Evolutionary conservation across 441 rosid genomes (phyloP).

Genomic region (Omphalea diandra): DNA sequence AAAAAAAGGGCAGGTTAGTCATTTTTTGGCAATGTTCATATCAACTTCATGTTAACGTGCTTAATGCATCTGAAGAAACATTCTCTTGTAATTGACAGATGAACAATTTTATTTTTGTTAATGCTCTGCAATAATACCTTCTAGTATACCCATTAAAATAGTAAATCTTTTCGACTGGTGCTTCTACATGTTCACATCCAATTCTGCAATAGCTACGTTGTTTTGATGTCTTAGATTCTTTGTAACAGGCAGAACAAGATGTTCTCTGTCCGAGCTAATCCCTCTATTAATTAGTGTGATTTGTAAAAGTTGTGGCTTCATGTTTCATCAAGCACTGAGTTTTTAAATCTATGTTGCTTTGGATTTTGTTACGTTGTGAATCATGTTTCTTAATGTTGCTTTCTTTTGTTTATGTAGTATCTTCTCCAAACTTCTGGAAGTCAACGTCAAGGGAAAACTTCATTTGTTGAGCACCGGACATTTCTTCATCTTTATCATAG

Average conservation of each 20-base stretch:
- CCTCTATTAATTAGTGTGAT: neutral
- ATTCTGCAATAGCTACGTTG: neutral
- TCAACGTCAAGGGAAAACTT: constrained; percentile 80
- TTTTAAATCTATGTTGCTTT: neutral
- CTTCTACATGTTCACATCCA: neutral
- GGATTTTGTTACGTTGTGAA: neutral
- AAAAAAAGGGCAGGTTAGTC: no score
- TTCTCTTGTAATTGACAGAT: neutral
- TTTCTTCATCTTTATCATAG: constrained; percentile 97
- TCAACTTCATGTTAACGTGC: neutral
- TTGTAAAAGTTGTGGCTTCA: neutral
- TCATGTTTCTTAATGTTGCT: constrained; percentile 8
- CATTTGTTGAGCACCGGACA: constrained; percentile 98
- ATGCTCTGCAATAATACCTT: neutral
- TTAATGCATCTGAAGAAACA: neutral
- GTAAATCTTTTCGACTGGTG: neutral
- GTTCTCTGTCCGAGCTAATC: neutral
- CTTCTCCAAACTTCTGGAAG: constrained; percentile 64
- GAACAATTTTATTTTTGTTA: neutral
- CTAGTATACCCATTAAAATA: neutral
- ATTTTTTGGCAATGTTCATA: neutral
- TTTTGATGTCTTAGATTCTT: neutral
- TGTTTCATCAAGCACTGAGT: neutral
- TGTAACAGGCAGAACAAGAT: neutral
- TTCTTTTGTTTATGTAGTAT: constrained; percentile 43